These are phyloP conservation scores for Euphorbia peplus DNA, from an alignment of 345 rosid genomes.

Conservation along the genomic window DNA sequence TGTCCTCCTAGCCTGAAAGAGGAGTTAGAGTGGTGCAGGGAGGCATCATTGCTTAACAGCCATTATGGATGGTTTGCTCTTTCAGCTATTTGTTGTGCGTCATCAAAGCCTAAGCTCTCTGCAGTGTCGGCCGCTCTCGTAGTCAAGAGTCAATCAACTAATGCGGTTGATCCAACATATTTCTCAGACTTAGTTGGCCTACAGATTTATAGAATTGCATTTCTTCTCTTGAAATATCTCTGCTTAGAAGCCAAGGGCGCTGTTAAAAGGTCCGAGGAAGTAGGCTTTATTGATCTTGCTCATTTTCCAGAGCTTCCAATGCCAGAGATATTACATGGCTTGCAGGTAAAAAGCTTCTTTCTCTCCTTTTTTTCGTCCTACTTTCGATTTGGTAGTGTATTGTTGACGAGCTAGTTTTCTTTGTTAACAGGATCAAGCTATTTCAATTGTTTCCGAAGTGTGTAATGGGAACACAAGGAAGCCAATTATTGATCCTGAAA, in stretches of 20 bases:
- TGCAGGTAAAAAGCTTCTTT: constrained; percentile 53
- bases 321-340: constrained; percentile 86
- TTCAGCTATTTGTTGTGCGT: constrained; percentile 56
- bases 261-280: constrained; percentile 77
- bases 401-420: background rate
- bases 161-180: constrained; percentile 47
- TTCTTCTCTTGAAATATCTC: constrained; percentile 70
- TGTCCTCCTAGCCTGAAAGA: constrained; percentile 64
- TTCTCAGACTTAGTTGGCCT: constrained; percentile 76
- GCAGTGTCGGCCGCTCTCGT: constrained; percentile 45
- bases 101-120: constrained; percentile 38
- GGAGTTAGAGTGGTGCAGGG: constrained; percentile 60
- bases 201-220: constrained; percentile 74
- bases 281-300: constrained; percentile 81
- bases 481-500: constrained; percentile 43
- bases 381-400: background rate
- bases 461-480: constrained; percentile 43
- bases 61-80: constrained; percentile 83
- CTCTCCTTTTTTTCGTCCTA: background rate
- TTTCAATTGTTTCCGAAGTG: constrained; percentile 53
- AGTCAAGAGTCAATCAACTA: constrained; percentile 43
- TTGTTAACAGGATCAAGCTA: constrained; percentile 74
- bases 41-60: constrained; percentile 56
- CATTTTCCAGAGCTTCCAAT: constrained; percentile 93
- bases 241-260: constrained; percentile 84